Base-by-base conservation (phyloP, 306 rosid species). In the Fragaria nilgerrensis region DNA sequence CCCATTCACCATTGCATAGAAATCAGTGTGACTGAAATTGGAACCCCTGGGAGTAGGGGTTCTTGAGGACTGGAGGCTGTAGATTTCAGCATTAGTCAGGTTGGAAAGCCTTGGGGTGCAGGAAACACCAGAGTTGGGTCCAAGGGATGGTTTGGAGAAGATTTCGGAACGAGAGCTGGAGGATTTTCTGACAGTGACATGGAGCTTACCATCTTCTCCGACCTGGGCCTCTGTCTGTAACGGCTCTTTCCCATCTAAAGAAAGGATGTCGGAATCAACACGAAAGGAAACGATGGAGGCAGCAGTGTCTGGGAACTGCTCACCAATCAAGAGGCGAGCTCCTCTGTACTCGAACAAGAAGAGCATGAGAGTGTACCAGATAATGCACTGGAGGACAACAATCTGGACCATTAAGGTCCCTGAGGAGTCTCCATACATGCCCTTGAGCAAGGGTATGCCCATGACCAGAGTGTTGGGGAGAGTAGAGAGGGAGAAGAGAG, bases 31-130 rank as follows among this genome's bases (percentile, higher is more conserved):
- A 48, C 89, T 93, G 50, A 93, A 93, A 77, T 96, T 93, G 0
- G 97, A 93, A 0, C 97, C 96, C 68, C 97, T 82, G 0, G 97
- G 97, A 0, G 97, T 93, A 0, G 97, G 97, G 56, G 90, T 93
- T 75, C 97, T 84, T 0, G 97, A 90, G 0, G 87, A 81, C 56
- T 90, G 97, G 10, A 93, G 88, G 1, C 96, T 90, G 62, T 93
- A 93, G 68, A 93, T 93, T 89, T 93, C 96, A 0, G 96, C 96
- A 81, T 90, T 90, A 55, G 94, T 93, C 47, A 93, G 74, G 36
- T 93, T 93, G 0, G 96, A 93, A 32, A 92, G 90, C 5, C 97
- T 66, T 0, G 97, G 97, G 7, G 97, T 93, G 2, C 89, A 53
- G 0, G 96, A 87, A 43, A 90, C 81, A 3, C 92, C 95, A 2